These are phyloP conservation scores for Fraxinus nigra DNA, from an alignment of 305 asterid species.

Conservation along the genomic window DNA sequence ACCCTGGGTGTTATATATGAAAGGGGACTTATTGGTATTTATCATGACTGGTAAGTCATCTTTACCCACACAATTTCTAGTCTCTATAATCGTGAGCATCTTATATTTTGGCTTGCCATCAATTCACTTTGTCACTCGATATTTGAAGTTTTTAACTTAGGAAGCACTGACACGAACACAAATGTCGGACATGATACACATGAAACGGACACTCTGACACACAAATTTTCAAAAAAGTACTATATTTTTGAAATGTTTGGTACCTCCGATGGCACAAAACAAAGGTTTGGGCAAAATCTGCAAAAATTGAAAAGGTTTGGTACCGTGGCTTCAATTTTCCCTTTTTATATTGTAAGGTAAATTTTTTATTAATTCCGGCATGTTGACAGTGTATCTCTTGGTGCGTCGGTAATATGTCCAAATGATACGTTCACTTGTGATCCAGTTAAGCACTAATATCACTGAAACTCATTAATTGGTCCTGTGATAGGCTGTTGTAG, in stretches of 20 bases:
- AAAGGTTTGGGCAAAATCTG: too few relatives aligned
- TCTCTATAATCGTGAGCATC: neutral
- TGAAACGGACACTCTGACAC: neutral
- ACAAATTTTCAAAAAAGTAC: neutral
- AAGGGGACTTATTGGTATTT: slow-evolving; percentile 83
- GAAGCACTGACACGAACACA: neutral
- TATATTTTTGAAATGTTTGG: too few relatives aligned
- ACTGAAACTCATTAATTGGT: neutral
- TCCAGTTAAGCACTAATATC: slow-evolving; percentile 1
- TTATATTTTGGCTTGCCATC: neutral
- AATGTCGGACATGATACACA: neutral
- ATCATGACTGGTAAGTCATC: slow-evolving; percentile 70
- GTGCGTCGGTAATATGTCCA: neutral
- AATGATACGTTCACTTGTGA: neutral
- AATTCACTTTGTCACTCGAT: neutral
- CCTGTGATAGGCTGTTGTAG: neutral
- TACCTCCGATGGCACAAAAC: too few relatives aligned
- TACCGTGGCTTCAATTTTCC: neutral
- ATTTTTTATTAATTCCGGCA: neutral
- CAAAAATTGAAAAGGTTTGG: neutral
- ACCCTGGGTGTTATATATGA: slow-evolving; percentile 83
- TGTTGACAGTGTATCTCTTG: neutral
- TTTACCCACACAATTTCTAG: neutral
- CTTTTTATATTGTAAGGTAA: neutral
- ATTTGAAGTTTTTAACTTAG: neutral